Conservation (phyloP, 257 asterid genomes). For the Solanum ossicruentum region DNA sequence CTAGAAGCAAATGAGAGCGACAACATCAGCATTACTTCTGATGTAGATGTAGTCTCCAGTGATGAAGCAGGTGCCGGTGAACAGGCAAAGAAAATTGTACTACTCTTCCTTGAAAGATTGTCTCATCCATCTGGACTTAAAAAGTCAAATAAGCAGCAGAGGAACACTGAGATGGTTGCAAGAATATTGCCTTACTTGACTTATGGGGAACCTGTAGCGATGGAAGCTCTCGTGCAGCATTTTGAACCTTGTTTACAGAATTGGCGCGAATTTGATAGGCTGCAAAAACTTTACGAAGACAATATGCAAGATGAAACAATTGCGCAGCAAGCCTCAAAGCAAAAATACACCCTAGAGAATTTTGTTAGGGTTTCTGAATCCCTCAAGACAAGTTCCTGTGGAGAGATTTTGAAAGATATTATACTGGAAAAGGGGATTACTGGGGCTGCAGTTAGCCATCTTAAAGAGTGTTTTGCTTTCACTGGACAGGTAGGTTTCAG, state of each 20-base stretch:
- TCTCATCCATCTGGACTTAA: conserved; percentile 89
- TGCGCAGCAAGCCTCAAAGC: conserved; percentile 63
- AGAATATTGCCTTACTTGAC: conserved; percentile 96
- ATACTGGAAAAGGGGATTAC: conserved; percentile 90
- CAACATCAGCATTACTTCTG: conserved; percentile 64
- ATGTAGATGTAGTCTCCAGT: conserved; percentile 56
- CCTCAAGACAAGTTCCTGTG: conserved; percentile 90
- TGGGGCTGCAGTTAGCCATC: conserved; percentile 65
- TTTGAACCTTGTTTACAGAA: conserved; percentile 79
- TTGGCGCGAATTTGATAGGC: conserved; percentile 74
- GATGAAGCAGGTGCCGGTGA: conserved; percentile 89
- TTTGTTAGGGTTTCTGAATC: conserved; percentile 95
- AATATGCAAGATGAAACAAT: conserved; percentile 68
- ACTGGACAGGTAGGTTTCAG: conserved; percentile 66
- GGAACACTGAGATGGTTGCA: conserved; percentile 99
- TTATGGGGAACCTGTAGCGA: conserved; percentile 96
- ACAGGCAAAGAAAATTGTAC: conserved; percentile 94
- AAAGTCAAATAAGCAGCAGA: conserved; percentile 86
- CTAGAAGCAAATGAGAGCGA: conserved; percentile 95
- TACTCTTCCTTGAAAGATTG: conserved; percentile 90
- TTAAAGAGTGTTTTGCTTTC: conserved; percentile 68
- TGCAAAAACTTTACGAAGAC: conserved; percentile 60
- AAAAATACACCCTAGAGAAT: conserved; percentile 82
- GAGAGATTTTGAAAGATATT: conserved; percentile 94
- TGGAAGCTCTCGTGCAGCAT: conserved; percentile 96